These are phyloP conservation scores for Juncus inflexus DNA, from an alignment of 176 grass and related monocot genomes.

Conservation along the genomic window DNA sequence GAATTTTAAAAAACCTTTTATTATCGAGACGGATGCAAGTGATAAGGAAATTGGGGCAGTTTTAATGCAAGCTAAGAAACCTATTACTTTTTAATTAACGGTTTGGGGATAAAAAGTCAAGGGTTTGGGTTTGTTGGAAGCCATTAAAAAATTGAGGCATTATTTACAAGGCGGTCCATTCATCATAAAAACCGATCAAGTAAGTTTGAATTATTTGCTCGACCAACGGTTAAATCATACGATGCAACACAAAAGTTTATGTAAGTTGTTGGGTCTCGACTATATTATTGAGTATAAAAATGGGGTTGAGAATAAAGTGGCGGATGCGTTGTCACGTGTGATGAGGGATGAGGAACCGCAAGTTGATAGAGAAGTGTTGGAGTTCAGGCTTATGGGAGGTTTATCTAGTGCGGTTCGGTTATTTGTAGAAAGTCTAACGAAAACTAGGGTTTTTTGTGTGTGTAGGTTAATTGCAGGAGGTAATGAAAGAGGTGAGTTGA, in stretches of 20 bases:
- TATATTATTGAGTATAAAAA: conserved; percentile 11
- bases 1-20: background rate
- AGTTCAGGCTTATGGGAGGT: too few species aligned
- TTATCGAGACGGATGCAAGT: background rate
- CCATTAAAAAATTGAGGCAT: conserved; percentile 6
- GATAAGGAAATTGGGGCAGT: background rate
- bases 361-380: too few species aligned
- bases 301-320: background rate
- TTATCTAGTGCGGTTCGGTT: too few species aligned
- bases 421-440: too few species aligned
- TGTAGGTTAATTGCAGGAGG: too few species aligned
- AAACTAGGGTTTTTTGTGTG: too few species aligned
- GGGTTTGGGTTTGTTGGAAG: background rate
- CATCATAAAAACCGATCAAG: background rate
- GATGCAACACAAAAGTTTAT: background rate
- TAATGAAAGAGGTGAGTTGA: too few species aligned
- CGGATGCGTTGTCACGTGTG: background rate
- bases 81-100: background rate
- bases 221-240: background rate
- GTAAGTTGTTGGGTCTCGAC: background rate
- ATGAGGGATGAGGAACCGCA: background rate
- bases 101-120: background rate
- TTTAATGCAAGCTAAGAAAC: background rate
- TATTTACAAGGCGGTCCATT: background rate
- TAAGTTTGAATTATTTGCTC: background rate